These are phyloP conservation scores for Oryza meyeriana DNA, from an alignment of 176 grass and related monocot genomes.

Conservation along the genomic window DNA sequence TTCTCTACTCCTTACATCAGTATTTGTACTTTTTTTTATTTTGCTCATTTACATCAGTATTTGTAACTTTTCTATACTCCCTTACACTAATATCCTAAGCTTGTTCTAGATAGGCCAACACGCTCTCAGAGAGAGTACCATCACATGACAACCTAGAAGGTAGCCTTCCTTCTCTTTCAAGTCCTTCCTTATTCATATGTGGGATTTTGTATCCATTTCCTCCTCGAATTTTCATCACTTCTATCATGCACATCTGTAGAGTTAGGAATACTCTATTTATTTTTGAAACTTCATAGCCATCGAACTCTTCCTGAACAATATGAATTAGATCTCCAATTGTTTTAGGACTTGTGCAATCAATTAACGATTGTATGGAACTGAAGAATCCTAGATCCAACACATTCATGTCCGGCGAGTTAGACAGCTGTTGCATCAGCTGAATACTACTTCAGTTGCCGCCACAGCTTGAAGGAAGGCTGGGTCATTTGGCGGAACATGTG, in stretches of 20 bases:
- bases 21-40: no score
- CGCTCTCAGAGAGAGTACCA: no score
- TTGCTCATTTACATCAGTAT: no score
- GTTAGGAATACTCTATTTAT: neutral
- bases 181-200: no score
- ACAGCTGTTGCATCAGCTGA: neutral
- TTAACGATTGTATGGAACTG: neutral
- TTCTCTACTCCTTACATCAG: no score
- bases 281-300: neutral
- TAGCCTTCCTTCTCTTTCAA: no score
- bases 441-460: neutral
- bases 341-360: neutral
- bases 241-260: neutral
- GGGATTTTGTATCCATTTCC: no score
- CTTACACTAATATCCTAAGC: no score
- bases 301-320: neutral
- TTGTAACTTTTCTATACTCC: no score
- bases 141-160: no score
- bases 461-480: neutral
- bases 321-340: neutral
- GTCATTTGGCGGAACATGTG: neutral
- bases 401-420: neutral
- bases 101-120: no score
- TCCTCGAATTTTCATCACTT: neutral
- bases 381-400: neutral